A percentile compares a stretch with the other conserved stretches of the same genome.
phyloP scores from a whole-genome alignment of 1,139 yeast genomes.

The Saccharomyces hybrid region DNA sequence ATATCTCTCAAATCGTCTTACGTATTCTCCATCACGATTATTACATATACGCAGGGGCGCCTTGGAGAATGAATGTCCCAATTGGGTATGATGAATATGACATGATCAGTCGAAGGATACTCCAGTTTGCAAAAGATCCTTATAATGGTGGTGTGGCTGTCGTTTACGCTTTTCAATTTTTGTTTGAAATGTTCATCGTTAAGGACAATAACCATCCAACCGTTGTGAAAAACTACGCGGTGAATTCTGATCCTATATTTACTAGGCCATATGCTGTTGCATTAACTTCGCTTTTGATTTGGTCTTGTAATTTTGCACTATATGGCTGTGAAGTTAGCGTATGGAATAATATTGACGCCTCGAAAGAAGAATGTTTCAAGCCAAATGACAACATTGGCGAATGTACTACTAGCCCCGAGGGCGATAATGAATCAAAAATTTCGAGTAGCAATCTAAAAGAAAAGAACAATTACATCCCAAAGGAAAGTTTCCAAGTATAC shows the following conservation, averaged over 20 bases:
- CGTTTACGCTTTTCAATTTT: slow-evolving; percentile 54
- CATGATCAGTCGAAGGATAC: slow-evolving; percentile 45
- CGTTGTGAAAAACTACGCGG: slow-evolving; percentile 34
- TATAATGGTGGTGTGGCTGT: slow-evolving; percentile 43
- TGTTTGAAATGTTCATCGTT: slow-evolving; percentile 57
- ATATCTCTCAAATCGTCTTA: slow-evolving; percentile 65
- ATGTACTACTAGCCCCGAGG: background rate
- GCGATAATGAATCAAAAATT: background rate
- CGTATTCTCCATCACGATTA: slow-evolving; percentile 70
- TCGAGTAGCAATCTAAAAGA: slow-evolving; percentile 31
- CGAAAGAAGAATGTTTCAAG: slow-evolving; percentile 3
- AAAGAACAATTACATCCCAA: slow-evolving; percentile 19
- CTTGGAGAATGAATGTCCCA: slow-evolving; percentile 70
- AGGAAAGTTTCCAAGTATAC: slow-evolving; percentile 22
- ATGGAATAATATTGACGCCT: slow-evolving; percentile 32
- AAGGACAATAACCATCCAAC: slow-evolving; percentile 15
- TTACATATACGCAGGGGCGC: slow-evolving; percentile 75
- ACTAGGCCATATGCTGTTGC: slow-evolving; percentile 53
- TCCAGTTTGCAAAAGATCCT: slow-evolving; percentile 19
- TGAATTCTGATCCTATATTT: slow-evolving; percentile 46
- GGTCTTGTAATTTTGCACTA: slow-evolving; percentile 48
- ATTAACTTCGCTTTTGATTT: slow-evolving; percentile 46
- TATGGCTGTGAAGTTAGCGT: slow-evolving; percentile 50
- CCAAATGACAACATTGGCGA: background rate
- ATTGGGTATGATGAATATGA: slow-evolving; percentile 50